Conservation (phyloP, 306 rosid species). For the Trifolium fragiferum region DNA sequence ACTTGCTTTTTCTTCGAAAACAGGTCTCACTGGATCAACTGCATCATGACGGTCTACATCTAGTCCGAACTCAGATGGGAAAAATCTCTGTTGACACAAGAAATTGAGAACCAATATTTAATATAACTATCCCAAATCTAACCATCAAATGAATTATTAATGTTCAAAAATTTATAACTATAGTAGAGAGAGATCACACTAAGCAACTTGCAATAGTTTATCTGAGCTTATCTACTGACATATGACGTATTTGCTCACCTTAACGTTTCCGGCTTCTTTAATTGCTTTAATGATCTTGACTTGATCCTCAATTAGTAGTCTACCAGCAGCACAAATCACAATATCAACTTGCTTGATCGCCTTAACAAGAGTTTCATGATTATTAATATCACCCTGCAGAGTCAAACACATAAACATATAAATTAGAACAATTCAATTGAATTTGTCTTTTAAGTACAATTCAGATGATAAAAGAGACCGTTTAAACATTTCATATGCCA, state of each 20-base stretch:
- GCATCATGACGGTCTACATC: slow-evolving; percentile 51
- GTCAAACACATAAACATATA: neutral
- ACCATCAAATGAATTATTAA: too few relatives aligned
- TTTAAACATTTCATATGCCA: too few relatives aligned
- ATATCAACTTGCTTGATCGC: slow-evolving; percentile 56
- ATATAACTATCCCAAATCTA: neutral
- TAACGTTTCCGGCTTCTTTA: slow-evolving; percentile 56
- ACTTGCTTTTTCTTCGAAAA: slow-evolving; percentile 35
- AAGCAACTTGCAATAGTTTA: too few relatives aligned
- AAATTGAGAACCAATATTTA: neutral
- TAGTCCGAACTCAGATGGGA: slow-evolving; percentile 57
- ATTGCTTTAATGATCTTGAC: slow-evolving; percentile 51
- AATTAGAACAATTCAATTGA: neutral
- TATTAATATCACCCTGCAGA: slow-evolving; percentile 41
- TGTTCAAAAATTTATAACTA: too few relatives aligned
- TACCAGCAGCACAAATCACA: slow-evolving; percentile 48
- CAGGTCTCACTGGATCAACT: slow-evolving; percentile 39
- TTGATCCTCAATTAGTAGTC: slow-evolving; percentile 37
- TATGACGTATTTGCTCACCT: slow-evolving; percentile 33
- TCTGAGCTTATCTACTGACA: neutral
- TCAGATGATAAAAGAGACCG: too few relatives aligned
- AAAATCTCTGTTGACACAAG: slow-evolving; percentile 38
- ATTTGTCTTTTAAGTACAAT: too few relatives aligned
- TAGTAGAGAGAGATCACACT: too few relatives aligned
- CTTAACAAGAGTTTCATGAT: slow-evolving; percentile 42